A percentile compares a stretch with the other conserved stretches of the same genome.
Conservation (phyloP, 1,139 yeast genomes). For the Zhuliangozyma parablackwelliae region DNA sequence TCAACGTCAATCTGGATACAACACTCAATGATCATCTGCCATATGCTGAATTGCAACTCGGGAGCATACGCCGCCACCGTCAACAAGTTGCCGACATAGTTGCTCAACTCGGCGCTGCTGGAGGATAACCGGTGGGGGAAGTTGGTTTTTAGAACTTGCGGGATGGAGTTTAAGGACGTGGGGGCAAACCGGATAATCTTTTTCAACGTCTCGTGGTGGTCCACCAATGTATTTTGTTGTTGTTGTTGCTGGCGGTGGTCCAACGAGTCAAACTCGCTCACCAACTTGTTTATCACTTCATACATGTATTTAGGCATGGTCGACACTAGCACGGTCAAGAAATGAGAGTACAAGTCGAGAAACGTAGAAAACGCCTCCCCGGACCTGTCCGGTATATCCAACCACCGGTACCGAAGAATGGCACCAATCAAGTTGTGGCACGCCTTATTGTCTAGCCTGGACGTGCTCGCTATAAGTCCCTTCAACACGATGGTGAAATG, state of each 20-base stretch:
- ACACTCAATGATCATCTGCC: conserved; percentile 78
- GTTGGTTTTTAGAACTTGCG: conserved; percentile 49
- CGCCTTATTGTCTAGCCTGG: conserved; percentile 34
- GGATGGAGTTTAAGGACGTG: conserved; percentile 67
- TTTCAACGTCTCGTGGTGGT: conserved; percentile 65
- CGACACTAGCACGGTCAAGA: conserved; percentile 73
- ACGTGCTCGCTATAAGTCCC: conserved; percentile 31
- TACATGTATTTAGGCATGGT: conserved; percentile 87
- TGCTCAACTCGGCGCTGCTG: conserved; percentile 47
- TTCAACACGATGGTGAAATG: conserved; percentile 35
- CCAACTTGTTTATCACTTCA: conserved; percentile 67
- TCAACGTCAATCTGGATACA: conserved; percentile 91
- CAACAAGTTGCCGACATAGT: conserved; percentile 65
- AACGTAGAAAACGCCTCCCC: conserved; percentile 27
- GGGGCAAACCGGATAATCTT: conserved; percentile 73
- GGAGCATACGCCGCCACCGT: conserved; percentile 61
- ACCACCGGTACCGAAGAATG: conserved; percentile 52
- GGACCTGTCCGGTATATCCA: conserved; percentile 23
- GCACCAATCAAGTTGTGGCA: conserved; percentile 31
- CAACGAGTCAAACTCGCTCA: conserved; percentile 49
- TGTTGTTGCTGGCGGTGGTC: conserved; percentile 2
- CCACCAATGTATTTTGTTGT: conserved; percentile 3
- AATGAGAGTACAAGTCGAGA: conserved; percentile 56
- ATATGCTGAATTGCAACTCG: conserved; percentile 66
- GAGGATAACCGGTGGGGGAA: conserved; percentile 80